Evolutionary conservation across 129 eudicot species (phyloP).

Genomic region (carrot (Daucus carota)): DH1_v3.0 NC_030382.2:41963501-41964000

Average conservation of each 20-base stretch:
- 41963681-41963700: constrained; percentile 54
- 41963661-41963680: constrained; percentile 56
- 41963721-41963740: constrained; percentile 54
- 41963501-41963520: constrained; percentile 57
- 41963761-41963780: constrained; percentile 55
- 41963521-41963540: constrained; percentile 57
- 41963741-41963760: constrained; percentile 50
- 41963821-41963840: no score
- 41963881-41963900: no score
- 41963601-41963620: constrained; percentile 60
- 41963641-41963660: constrained; percentile 59
- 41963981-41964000: no score
- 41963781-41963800: constrained; percentile 35
- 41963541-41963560: constrained; percentile 62
- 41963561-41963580: constrained; percentile 56
- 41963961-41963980: no score
- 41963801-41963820: constrained; percentile 47
- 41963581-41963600: constrained; percentile 43
- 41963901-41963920: no score
- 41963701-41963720: constrained; percentile 71
- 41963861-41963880: no score
- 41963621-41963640: constrained; percentile 79
- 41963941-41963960: no score
- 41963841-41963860: no score
- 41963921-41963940: no score